Base-by-base conservation (phyloP, 1,284 basidiomycete genomes). In the Ustilago tritici region DNA sequence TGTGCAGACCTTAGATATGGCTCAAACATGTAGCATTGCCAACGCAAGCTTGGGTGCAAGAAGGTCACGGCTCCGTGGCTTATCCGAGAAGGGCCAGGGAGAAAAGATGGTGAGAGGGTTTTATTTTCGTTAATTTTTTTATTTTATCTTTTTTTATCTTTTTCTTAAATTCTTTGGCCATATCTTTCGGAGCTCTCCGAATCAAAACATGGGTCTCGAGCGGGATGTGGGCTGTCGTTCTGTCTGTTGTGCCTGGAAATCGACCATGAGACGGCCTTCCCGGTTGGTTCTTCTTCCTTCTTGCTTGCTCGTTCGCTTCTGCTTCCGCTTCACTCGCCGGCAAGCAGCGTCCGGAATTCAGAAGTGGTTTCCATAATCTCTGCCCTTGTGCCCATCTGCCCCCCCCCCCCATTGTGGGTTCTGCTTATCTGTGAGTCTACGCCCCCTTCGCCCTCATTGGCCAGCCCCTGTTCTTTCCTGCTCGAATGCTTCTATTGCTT, bases 141-240 rank as follows among this genome's bases (percentile, higher is more conserved):
- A 0, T 46, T 46, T 46, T 19, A 19, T 46, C 2, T 19, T 8
- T 46, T 46, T 23, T 19, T 41, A 23, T 41, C 3, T 1, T 41
- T 41, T 15, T 41, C n/a, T 17, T n/a, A n/a, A n/a, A 17, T 41
- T 14, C 12, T 6, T 41, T 46, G 43, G n/a, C 43, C 19, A 4
- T 46, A 46, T 46, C 43, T 46, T 46, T 56, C 35, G 35, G 34
- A 36, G 52, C 32, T 54, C 35, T 23, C 52, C 34, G 19, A 54
- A 54, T 54, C 15, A 54, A 54, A 54, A 36, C 32, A 36, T 34
- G 52, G 52, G 35, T 54, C 52, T 35, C 4, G 38, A 38, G 54
- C 36, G 12, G 36, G 41, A 38, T 56, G 36, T 56, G 54, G 54
- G 23, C 54, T 56, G 54, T 56, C 19, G n/a, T 36, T 40, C 36